Conservation (phyloP, 495 filamentous ascomycete genomes). For the Penicillium turbatum region DNA sequence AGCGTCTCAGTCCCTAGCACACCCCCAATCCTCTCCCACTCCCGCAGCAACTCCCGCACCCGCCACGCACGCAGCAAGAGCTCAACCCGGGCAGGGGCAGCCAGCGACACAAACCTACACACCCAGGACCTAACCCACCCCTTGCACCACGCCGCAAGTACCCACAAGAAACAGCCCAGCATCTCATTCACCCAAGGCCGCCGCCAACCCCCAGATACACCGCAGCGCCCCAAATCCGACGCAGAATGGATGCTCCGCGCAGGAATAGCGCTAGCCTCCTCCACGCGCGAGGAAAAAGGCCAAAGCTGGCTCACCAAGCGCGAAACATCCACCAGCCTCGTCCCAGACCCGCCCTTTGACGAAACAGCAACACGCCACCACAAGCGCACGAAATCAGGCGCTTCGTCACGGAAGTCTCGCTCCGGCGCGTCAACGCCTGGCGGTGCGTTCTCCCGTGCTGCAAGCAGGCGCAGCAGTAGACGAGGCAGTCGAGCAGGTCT, state of each 20-base stretch:
- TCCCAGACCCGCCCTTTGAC: constrained; percentile 35
- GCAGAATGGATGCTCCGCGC: constrained; percentile 73
- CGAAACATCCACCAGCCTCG: constrained; percentile 65
- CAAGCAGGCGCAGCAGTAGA: constrained; percentile 20
- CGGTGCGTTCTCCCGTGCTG: constrained; percentile 26
- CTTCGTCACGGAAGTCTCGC: constrained; percentile 26
- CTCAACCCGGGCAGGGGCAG: constrained; percentile 25
- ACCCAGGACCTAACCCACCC: constrained; percentile 22
- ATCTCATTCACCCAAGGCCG: not conserved
- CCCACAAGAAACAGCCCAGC: constrained; percentile 14
- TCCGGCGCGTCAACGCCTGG: constrained; percentile 39
- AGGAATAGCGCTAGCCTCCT: constrained; percentile 64
- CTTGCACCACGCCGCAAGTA: constrained; percentile 22
- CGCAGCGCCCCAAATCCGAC: constrained; percentile 35
- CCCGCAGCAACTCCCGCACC: constrained; percentile 42
- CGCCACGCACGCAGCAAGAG: constrained; percentile 40
- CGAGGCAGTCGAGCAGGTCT: constrained; percentile 35
- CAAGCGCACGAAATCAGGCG: constrained; percentile 21
- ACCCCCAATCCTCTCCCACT: constrained; percentile 46
- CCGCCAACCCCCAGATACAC: constrained; percentile 4
- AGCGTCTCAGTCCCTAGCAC: constrained; percentile 44
- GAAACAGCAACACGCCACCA: constrained; percentile 18
- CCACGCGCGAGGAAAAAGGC: constrained; percentile 70
- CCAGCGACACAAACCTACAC: constrained; percentile 38
- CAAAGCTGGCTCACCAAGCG: constrained; percentile 73